Base-by-base conservation (phyloP, 2,329 filamentous ascomycete genomes). In the Penicillium sp. region DNA sequence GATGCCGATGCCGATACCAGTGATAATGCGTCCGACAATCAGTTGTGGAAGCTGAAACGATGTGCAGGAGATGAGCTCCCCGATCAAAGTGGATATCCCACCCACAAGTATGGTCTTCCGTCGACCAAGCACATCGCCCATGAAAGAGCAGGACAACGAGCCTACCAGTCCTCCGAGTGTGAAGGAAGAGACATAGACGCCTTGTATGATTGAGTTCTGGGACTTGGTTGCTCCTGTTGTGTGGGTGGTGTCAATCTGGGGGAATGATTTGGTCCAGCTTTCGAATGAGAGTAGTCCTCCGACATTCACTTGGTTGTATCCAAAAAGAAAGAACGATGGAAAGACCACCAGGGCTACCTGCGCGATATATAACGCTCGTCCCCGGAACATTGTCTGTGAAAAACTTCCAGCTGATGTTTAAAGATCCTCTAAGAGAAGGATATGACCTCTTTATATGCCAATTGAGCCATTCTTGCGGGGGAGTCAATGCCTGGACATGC, bases 221-320 rank as follows among this genome's bases (percentile, higher is more conserved):
- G 43, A 44, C 14, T 32, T 44, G 5, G 43, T 44, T 5, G 5
- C 16, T 9, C 44, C 52, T 7, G 31, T 45, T 4, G 55, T 54
- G 21, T 52, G 47, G 36, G 32, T 38, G 2, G 52, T 54, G 36
- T 57, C 55, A 13, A 57, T 52, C 39, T 51, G 32, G 10, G 51
- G 55, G 32, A 57, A 57, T 9, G 45, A 21, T 24, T 55, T 47
- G 10, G 48, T 43, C 34, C 46, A 57, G 16, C 43, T 44, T 13
- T 29, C 43, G 22, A 59, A 52, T 5, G 46, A 49, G 21, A 56
- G 27, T 0, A 59, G 21, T 10, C 57, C 52, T 18, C 54, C 57
- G 5, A 59, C 46, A 22, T 14, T 38, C 14, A 48, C 51, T 38
- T 54, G 51, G 24, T 48, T 49, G 10, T 54, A 54, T n/a, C 51